Evolutionary conservation across 2,329 filamentous ascomycete species (phyloP), one percentile per base, ranked within the genome.

Genomic region (Phaeomoniella chlamydospora): DNA sequence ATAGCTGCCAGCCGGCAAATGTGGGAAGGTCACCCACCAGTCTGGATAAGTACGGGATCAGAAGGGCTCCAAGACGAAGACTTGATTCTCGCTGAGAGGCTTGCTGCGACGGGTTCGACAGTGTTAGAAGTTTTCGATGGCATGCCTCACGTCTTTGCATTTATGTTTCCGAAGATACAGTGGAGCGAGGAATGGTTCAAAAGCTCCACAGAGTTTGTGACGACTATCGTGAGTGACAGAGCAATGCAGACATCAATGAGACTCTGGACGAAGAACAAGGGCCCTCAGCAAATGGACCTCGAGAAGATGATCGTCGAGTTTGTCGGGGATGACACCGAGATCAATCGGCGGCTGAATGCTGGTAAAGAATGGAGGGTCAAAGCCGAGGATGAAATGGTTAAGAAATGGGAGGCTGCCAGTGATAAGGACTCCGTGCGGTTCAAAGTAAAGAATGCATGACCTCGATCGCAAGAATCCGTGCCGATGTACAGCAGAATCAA

Each of bases 201-300:
- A 9, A 57, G 59, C 3, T 73, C 73, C 67, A 55, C 68, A 0
- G 53, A 50, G 2, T 84, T 83, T 34, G 56, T 53, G 33, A 45
- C 43, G 1, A 50, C 22, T n/a, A 9, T 26, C 9, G 22, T n/a
- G 6, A n/a, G n/a, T 9, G 22, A 6, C 9, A 26, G n/a, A n/a
- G 22, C 6, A n/a, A 6, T 26, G n/a, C 22, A 26, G 22, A 26
- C 22, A 26, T 26, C 22, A 26, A n/a, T n/a, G n/a, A 26, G 22
- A 26, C n/a, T 6, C 9, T 26, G 22, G 22, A 26, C 22, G 9
- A n/a, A n/a, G n/a, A 26, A 6, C 22, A 6, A 26, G n/a, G 22
- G 22, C 22, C 22, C 22, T 26, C 22, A 26, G 22, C 6, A n/a
- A 26, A n/a, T 26, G 9, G 22, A 26, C n/a, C 9, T 26, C 9